Percentiles rank a stretch among this genome's conserved stretches.
Conservation (phyloP, 495 filamentous ascomycete genomes). For the Aspergillus cavernicola region DNA sequence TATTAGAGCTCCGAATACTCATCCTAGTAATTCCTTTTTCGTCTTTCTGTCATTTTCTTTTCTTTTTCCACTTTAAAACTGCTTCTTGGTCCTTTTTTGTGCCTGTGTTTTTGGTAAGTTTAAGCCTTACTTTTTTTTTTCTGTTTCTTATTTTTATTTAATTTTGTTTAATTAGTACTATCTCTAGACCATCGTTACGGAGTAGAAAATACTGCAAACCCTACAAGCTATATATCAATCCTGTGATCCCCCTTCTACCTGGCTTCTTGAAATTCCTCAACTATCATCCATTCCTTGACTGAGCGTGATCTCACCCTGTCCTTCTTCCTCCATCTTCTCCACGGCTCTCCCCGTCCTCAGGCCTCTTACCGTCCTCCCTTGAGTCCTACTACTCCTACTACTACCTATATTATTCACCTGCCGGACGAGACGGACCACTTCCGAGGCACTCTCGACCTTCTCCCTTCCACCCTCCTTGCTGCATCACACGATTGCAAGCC, state of each 20-base stretch:
- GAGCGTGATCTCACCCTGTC: conserved; percentile 23
- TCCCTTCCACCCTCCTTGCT: conserved; percentile 42
- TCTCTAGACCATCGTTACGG: conserved; percentile 9
- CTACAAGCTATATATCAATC: conserved; percentile 26
- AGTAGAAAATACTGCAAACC: conserved; percentile 15
- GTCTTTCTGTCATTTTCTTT: conserved; percentile 13
- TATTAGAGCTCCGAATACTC: too few species aligned
- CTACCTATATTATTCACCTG: conserved; percentile 14
- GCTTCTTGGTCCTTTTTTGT: conserved; percentile 6
- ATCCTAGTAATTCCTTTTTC: too few species aligned
- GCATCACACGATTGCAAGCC: conserved; percentile 24
- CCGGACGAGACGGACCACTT: conserved; percentile 40
- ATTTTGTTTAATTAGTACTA: conserved; percentile 16
- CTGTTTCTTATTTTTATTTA: conserved; percentile 6
- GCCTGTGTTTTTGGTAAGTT: conserved; percentile 11
- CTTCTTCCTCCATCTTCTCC: conserved; percentile 17
- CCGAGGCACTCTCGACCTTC: conserved; percentile 35
- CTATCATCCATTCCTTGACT: conserved; percentile 20
- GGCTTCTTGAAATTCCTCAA: conserved; percentile 26
- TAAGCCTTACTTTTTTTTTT: conserved; percentile 10
- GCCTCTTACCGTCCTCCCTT: conserved; percentile 29
- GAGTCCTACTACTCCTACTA: conserved; percentile 31
- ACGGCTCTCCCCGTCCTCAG: conserved; percentile 12
- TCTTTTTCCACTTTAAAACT: conserved; percentile 10
- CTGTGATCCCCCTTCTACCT: conserved; percentile 23